Base-by-base conservation (phyloP, 768 basidiomycete species). In the Russula foetens region DNA sequence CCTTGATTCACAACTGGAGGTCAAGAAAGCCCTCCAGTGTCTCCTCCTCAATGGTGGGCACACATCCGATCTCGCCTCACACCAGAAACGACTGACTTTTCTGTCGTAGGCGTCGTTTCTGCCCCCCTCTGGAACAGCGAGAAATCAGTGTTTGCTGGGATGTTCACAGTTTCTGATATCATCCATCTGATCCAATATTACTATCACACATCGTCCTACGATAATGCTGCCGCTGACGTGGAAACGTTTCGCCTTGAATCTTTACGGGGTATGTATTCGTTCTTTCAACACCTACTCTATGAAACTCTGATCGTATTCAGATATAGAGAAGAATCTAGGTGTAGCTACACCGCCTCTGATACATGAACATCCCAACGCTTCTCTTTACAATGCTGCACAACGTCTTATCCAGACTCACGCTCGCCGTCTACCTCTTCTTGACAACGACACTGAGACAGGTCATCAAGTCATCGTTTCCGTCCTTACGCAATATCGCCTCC, bases 181-280 rank as follows among this genome's bases (percentile, higher is more conserved):
- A 98, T 99, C 59, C 97, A 99, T 72, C 84, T 99, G 65, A 98
- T 99, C 66, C 97, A 99, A 69, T 97, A 95, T 76, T 99, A 98
- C 73, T 97, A 98, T 73, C 84, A 86, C 49, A 91, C 88, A 14
- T 76, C 81, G 2, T 85, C 89, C 33, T 85, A 85, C 71, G 93
- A 93, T 67, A 84, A 83, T 54, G 95, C 93, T 6, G 83, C 87
- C 0, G 82, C 86, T 12, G 94, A 98, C 67, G 96, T 98, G 3
- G 96, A 98, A 71, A 88, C 84, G 0, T 92, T 99, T 71, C 82
- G 90, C 33, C 78, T 99, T 31, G 90, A 95, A 70, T 84, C 85
- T 51, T 75, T 99, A 60, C 77, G 97, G 83, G 93, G 96, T 92
- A 69, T 41, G 81, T 3, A 72, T 47, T 44, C 66, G 45, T 56